Percentiles rank a stretch among this genome's conserved stretches.
These are phyloP conservation scores for Drechslerella dactyloides DNA, from an alignment of 2,329 filamentous ascomycete species.

Conservation along the genomic window DNA sequence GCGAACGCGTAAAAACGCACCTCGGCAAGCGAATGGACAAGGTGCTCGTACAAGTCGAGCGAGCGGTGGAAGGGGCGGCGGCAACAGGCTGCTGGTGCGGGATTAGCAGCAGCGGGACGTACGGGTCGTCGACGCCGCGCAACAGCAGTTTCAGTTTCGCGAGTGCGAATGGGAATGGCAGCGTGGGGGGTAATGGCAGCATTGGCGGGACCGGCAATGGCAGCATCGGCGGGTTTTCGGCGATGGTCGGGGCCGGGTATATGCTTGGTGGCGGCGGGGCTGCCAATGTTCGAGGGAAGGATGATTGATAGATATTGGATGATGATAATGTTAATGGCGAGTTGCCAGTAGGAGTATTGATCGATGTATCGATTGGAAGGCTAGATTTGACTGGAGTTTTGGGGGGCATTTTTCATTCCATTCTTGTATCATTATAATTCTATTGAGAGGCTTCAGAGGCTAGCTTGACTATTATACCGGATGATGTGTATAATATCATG, in stretches of 20 bases:
- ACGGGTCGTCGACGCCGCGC: constrained; percentile 29
- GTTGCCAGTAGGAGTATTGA: neutral
- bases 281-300: constrained; percentile 15
- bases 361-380: neutral
- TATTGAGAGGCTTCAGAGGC: no score
- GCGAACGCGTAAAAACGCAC: constrained; percentile 35
- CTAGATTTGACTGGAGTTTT: no score
- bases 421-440: no score
- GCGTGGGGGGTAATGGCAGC: neutral
- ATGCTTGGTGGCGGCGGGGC: constrained; percentile 5
- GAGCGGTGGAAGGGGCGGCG: constrained; percentile 7
- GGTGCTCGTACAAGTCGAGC: constrained; percentile 39
- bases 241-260: constrained; percentile 7
- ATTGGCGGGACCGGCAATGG: neutral
- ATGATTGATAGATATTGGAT: constrained; percentile 21
- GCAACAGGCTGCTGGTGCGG: constrained; percentile 43
- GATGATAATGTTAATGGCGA: neutral
- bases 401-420: no score
- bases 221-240: neutral
- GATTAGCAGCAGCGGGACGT: constrained; percentile 23
- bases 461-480: no score
- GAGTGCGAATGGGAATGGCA: neutral
- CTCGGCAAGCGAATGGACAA: constrained; percentile 36
- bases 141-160: constrained; percentile 33
- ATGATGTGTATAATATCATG: no score